Evolutionary conservation across 2,329 filamentous ascomycete species (phyloP).

Genomic region (Penicillium griseofulvum): DNA sequence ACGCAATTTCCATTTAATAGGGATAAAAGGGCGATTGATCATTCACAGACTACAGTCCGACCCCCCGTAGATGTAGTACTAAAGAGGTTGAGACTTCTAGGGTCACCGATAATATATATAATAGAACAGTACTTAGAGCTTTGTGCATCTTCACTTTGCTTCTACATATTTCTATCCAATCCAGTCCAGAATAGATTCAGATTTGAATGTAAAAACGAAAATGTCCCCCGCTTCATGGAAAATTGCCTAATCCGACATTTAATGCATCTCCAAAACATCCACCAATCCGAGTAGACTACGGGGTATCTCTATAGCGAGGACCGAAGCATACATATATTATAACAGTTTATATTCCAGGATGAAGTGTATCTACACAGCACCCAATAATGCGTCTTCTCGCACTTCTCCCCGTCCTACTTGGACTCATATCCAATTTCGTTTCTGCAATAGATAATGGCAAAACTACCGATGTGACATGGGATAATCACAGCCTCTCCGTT

Average conservation of each 20-base stretch:
- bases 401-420: slow-evolving; percentile 16
- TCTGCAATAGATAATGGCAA: slow-evolving; percentile 42
- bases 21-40: no score
- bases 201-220: not conserved
- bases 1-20: not conserved
- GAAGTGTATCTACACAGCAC: not conserved
- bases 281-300: slow-evolving; percentile 25
- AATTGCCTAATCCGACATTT: slow-evolving; percentile 19
- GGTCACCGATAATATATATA: no score
- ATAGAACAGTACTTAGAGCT: no score
- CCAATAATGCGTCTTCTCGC: slow-evolving; percentile 20
- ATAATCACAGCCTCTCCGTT: slow-evolving; percentile 51
- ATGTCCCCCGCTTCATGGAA: slow-evolving; percentile 5
- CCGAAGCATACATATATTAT: slow-evolving; percentile 14
- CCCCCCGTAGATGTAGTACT: no score
- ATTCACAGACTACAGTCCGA: no score
- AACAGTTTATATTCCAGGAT: not conserved
- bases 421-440: slow-evolving; percentile 10
- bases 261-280: slow-evolving; percentile 20
- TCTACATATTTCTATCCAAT: no score
- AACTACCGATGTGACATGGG: slow-evolving; percentile 51
- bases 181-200: no score
- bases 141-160: no score
- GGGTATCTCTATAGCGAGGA: slow-evolving; percentile 22
- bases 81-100: no score